Evolutionary conservation across 2,329 filamentous ascomycete genomes (phyloP), one percentile per base, ranked within the genome.

Genomic region (Fusarium poae): DNA sequence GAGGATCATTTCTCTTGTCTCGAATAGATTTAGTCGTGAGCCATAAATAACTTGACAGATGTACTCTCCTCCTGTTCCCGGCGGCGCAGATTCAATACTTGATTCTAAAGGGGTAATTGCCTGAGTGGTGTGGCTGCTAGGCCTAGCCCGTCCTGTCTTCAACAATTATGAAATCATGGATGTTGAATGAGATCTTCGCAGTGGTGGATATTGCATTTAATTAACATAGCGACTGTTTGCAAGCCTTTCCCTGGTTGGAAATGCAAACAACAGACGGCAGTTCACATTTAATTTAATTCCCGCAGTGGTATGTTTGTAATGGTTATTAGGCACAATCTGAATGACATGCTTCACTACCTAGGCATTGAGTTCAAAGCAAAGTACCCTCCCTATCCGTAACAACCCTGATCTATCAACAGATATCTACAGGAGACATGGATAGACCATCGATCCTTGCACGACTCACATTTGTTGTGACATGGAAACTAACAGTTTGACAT

Each of bases 121-220:
- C 69, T 71, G 69, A 74, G 52, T 55, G 62, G 65, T 70, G 71
- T 72, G 68, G 71, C 71, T 63, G 56, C 58, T 37, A 49, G 65
- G 48, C 55, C 62, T 58, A 48, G 54, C 62, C 62, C 57, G 27
- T 58, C 51, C 62, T 34, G 66, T 48, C 23, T 10, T 12, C 15
- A 18, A 43, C 25, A 27, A 6, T 25, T 20, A 18, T 46, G 29
- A 35, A 56, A 32, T 42, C 40, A 43, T 44, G 32, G 35, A 20
- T 32, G 35, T 49, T 44, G 56, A 44, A 49, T 52, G 56, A 55
- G 66, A 58, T 67, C 66, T 50, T 39, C 49, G 20, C 13, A 27
- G 50, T 37, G 51, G 57, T 68, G 65, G 61, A 37, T 59, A 56
- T 66, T 40, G 27, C 18, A 23, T 51, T 51, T 39, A 67, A 68